Conservation (phyloP, 306 rosid species). For the Vachellia pachyceras region DNA sequence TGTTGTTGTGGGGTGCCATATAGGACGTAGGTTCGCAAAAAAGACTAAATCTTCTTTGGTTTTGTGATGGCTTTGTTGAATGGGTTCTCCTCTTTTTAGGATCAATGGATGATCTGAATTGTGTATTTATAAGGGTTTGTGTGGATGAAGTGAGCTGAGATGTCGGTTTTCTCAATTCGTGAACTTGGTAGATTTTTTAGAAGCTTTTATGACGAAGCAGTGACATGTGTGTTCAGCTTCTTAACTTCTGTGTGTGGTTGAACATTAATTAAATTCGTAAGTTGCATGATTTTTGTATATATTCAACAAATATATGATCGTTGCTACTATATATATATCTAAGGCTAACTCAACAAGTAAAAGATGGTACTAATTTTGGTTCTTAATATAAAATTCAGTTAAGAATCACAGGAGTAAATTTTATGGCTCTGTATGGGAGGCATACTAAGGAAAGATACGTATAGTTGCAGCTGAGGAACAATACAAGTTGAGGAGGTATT, state of each 20-base stretch:
- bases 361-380: too few species aligned
- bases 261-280: neutral
- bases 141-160: slow-evolving; percentile 54
- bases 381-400: too few species aligned
- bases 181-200: slow-evolving; percentile 58
- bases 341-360: neutral
- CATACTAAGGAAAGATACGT: too few species aligned
- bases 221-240: slow-evolving; percentile 35
- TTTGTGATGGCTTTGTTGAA: neutral
- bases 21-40: neutral
- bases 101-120: neutral
- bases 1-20: slow-evolving; percentile 33
- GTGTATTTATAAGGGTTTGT: slow-evolving; percentile 61
- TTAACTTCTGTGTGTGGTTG: neutral
- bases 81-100: neutral
- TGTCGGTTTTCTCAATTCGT: slow-evolving; percentile 56
- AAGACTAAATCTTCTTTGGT: neutral
- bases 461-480: neutral
- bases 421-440: too few species aligned
- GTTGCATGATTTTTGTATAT: neutral
- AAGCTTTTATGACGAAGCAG: slow-evolving; percentile 33
- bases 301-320: neutral
- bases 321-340: neutral
- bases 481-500: slow-evolving; percentile 37
- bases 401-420: too few species aligned